Conservation (phyloP, 257 asterid species). For the Scutellaria baicalensis region DNA sequence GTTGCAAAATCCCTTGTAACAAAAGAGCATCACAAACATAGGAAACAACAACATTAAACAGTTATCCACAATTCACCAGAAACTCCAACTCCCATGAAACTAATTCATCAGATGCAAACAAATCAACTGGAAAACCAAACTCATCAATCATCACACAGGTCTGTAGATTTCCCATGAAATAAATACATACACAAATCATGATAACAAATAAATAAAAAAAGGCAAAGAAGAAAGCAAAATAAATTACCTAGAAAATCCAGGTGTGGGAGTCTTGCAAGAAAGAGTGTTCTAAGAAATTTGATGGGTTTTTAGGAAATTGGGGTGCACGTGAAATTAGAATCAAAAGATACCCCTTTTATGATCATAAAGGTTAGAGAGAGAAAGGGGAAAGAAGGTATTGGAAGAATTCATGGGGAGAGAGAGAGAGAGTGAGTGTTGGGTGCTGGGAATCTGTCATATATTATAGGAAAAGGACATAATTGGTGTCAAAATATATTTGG, state of each 20-base stretch:
- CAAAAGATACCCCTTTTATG: slow-evolving; percentile 14
- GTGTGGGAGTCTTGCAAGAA: neutral
- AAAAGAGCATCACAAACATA: neutral
- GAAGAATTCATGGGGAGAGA: slow-evolving; percentile 24
- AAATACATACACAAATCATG: neutral
- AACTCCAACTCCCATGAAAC: neutral
- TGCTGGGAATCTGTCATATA: slow-evolving; percentile 9
- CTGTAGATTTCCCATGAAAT: neutral
- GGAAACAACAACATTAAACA: neutral
- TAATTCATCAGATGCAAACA: neutral
- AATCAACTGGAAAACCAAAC: no score
- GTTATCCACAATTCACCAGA: no score
- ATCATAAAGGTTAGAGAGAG: slow-evolving; percentile 20
- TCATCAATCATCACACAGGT: neutral
- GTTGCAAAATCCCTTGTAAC: neutral
- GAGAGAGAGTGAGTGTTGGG: neutral
- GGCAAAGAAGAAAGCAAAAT: neutral
- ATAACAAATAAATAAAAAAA: no score
- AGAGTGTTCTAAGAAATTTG: neutral
- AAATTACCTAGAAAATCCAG: slow-evolving; percentile 13
- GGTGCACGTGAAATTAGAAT: slow-evolving; percentile 22
- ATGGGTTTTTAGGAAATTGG: slow-evolving; percentile 18
- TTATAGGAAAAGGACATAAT: neutral
- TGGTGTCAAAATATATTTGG: neutral
- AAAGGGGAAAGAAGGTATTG: slow-evolving; percentile 7